These are phyloP conservation scores for Kockiozyma suomiensis DNA, from an alignment of 805 yeast species.

Conservation along the genomic window DNA sequence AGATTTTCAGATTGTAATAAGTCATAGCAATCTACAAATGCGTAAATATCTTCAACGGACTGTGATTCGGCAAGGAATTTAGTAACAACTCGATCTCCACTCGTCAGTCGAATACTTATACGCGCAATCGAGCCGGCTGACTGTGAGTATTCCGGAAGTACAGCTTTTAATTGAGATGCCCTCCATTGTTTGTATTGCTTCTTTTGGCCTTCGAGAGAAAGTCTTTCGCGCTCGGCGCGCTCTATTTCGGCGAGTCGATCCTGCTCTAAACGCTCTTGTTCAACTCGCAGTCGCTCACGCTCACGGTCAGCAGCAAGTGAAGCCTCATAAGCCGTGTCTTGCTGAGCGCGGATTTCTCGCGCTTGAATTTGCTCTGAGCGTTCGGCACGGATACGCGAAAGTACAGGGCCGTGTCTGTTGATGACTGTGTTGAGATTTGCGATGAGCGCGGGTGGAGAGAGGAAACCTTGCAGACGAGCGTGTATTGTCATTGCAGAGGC, in stretches of 20 bases:
- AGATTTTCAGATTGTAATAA: constrained; percentile 27
- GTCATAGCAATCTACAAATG: constrained; percentile 61
- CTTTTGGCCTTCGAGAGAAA: constrained; percentile 22
- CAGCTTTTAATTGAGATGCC: constrained; percentile 40
- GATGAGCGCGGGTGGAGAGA: constrained; percentile 48
- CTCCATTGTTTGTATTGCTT: constrained; percentile 48
- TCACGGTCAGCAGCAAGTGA: constrained; percentile 69
- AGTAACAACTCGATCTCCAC: constrained; percentile 61
- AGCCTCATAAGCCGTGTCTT: constrained; percentile 74
- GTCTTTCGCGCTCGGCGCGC: constrained; percentile 32
- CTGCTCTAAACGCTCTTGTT: constrained; percentile 30
- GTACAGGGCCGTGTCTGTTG: constrained; percentile 61
- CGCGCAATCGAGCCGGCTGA: constrained; percentile 49
- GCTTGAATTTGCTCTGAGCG: constrained; percentile 58
- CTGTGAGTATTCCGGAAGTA: constrained; percentile 32
- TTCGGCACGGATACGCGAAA: constrained; percentile 63
- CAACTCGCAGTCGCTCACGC: constrained; percentile 46
- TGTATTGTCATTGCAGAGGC: constrained; percentile 53
- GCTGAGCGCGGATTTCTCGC: constrained; percentile 66
- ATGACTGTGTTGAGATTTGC: constrained; percentile 51
- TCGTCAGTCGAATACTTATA: constrained; percentile 67
- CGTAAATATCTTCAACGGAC: constrained; percentile 64
- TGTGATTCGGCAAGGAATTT: constrained; percentile 51
- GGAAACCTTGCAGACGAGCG: constrained; percentile 62
- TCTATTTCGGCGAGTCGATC: constrained; percentile 32